These are phyloP conservation scores for Rhizopogon vulgaris DNA, from an alignment of 768 basidiomycete genomes.

Conservation along the genomic window DNA sequence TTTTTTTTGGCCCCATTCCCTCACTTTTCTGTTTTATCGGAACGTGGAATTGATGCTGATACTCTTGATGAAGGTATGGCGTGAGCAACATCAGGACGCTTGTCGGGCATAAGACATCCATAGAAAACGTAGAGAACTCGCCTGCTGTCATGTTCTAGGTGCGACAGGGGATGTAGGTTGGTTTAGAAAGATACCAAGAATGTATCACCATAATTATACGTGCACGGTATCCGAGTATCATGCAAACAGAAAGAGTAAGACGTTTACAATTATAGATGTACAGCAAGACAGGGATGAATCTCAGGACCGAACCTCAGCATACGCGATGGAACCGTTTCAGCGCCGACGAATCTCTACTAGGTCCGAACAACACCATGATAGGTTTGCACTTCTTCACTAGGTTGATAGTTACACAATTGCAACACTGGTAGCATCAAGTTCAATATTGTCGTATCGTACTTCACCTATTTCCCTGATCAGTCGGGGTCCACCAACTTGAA, in stretches of 20 bases:
- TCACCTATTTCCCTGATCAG: too few species aligned
- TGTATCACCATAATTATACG: slow-evolving; percentile 1
- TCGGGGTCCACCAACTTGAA: too few species aligned
- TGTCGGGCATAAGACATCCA: slow-evolving; percentile 94
- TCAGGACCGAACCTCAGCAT: too few species aligned
- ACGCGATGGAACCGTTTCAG: too few species aligned
- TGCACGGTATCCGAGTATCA: background rate
- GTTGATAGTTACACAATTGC: too few species aligned
- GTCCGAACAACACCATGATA: too few species aligned
- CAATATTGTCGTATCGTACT: too few species aligned
- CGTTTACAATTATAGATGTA: too few species aligned
- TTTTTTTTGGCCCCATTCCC: background rate
- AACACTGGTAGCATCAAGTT: too few species aligned
- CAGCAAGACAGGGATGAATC: too few species aligned
- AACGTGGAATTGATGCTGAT: slow-evolving; percentile 2
- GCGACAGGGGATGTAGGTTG: background rate
- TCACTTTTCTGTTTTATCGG: background rate
- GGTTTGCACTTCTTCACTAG: too few species aligned
- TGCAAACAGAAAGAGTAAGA: background rate
- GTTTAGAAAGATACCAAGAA: slow-evolving; percentile 3
- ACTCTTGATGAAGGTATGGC: slow-evolving; percentile 60
- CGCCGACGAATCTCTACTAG: too few species aligned
- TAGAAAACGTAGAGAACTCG: slow-evolving; percentile 83
- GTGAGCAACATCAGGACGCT: slow-evolving; percentile 96
- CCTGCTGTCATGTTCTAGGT: slow-evolving; percentile 85